Evolutionary conservation across 106 monocot genomes (phyloP), one percentile per base, ranked within the genome.

Genomic region (Amphibolis antarctica): DNA sequence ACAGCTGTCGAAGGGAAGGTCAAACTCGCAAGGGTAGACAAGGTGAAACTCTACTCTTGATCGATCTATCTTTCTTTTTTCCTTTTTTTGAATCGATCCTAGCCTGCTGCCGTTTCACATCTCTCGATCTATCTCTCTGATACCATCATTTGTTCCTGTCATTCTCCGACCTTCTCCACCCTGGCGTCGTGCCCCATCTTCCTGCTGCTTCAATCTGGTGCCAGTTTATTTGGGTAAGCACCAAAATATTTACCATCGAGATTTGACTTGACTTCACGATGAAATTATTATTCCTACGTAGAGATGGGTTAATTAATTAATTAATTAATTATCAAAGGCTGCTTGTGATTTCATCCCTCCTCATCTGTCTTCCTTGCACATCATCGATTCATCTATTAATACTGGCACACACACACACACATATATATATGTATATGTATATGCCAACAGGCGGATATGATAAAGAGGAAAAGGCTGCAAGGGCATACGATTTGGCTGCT

Each of bases 401-500:
- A 15, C 9, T 63, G 23, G 44, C n/a, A n/a, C n/a, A n/a, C n/a
- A n/a, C n/a, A n/a, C n/a, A n/a, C n/a, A n/a, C n/a, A n/a, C n/a
- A n/a, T n/a, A n/a, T n/a, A n/a, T n/a, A n/a, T n/a, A n/a, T n/a
- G n/a, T n/a, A n/a, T n/a, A n/a, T n/a, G n/a, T n/a, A n/a, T 47
- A 36, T 63, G 46, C 23, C 46, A 10, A 49, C 55, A 94, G 94
- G 94, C 43, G 94, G 94, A 44, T 94, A 94, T 81, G 94, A 94
- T 58, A 94, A 94, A 62, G 94, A 94, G 73, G 94, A 94, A 11
- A 94, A 94, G 75, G 94, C 94, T 53, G 89, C 94, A 50, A 86
- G 94, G 64, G 76, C 94, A 68, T 94, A 94, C 66, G 94, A 94
- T 82, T 80, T 94, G 71, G 94, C 94, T 59, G 94, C 94, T 66